phyloP scores from a whole-genome alignment of 208 protist species.

The Acanthamoeba healyi region DNA sequence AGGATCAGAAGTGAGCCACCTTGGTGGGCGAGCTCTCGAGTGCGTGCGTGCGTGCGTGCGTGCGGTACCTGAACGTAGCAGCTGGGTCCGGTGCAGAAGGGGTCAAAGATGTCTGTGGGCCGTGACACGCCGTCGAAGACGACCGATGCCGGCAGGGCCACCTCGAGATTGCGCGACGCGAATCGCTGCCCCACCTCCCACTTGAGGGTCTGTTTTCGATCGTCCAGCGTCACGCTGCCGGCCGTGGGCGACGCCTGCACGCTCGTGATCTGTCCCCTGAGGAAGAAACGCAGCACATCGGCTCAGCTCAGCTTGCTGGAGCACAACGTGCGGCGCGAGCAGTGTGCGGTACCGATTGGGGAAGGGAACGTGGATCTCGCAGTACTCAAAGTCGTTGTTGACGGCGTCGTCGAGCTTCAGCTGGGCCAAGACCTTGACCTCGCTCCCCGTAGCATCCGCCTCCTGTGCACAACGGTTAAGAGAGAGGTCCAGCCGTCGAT shows the following conservation, averaged over 20 bases:
- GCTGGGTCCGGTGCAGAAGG: slow-evolving; percentile 52
- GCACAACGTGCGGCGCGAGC: not conserved
- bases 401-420: slow-evolving; percentile 64
- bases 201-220: not conserved
- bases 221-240: slow-evolving; percentile 24
- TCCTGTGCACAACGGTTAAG: not conserved
- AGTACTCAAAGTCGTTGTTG: slow-evolving; percentile 73
- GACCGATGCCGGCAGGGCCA: slow-evolving; percentile 46
- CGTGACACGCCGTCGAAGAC: slow-evolving; percentile 4
- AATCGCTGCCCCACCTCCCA: slow-evolving; percentile 71
- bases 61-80: slow-evolving; percentile 33
- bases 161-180: slow-evolving; percentile 62
- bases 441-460: not conserved
- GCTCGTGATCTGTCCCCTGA: slow-evolving; percentile 2
- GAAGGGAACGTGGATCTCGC: slow-evolving; percentile 58
- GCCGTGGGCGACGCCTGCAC: slow-evolving; percentile 53
- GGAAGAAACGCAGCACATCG: not conserved
- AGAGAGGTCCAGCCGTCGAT: too few relatives aligned
- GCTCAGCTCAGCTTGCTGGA: not conserved
- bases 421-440: slow-evolving; percentile 61
- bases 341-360: slow-evolving; percentile 38
- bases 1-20: not conserved
- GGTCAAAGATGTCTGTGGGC: not conserved
- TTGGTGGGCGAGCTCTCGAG: too few relatives aligned
- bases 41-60: not conserved